phyloP scores from a whole-genome alignment of 352 stramenopile genomes.

The Pythium dissotocum region DNA sequence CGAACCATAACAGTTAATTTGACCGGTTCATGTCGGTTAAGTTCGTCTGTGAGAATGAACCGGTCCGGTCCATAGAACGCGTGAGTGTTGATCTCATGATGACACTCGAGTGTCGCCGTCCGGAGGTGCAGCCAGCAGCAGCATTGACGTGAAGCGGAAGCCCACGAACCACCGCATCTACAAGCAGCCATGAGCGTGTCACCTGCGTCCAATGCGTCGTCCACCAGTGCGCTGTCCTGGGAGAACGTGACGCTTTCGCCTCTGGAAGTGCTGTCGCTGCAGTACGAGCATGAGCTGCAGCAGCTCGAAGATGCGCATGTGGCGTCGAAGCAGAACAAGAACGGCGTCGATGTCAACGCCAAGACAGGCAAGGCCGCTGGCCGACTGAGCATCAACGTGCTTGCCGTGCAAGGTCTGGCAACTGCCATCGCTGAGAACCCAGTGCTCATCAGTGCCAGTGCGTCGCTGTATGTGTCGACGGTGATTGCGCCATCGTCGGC shows the following conservation, averaged over 20 bases:
- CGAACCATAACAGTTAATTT: neutral
- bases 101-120: slow-evolving; percentile 2
- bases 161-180: slow-evolving; percentile 23
- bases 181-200: slow-evolving; percentile 31
- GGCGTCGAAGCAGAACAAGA: slow-evolving; percentile 60
- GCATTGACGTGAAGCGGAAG: slow-evolving; percentile 22
- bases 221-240: slow-evolving; percentile 71
- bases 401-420: slow-evolving; percentile 40
- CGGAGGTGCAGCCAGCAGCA: slow-evolving; percentile 1
- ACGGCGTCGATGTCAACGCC: slow-evolving; percentile 68
- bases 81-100: neutral
- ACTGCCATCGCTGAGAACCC: slow-evolving; percentile 38
- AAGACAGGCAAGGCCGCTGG: slow-evolving; percentile 61
- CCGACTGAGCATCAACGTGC: slow-evolving; percentile 49
- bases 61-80: slow-evolving; percentile 5
- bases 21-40: slow-evolving; percentile 3
- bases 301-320: slow-evolving; percentile 44
- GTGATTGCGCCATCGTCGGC: slow-evolving; percentile 57
- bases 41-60: neutral
- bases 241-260: slow-evolving; percentile 78
- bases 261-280: slow-evolving; percentile 65
- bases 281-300: slow-evolving; percentile 71
- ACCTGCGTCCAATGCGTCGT: slow-evolving; percentile 40
- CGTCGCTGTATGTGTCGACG: slow-evolving; percentile 58
- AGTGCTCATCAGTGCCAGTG: slow-evolving; percentile 26